Base-by-base conservation (phyloP, 257 asterid genomes). In the Phtheirospermum japonicum region DNA sequence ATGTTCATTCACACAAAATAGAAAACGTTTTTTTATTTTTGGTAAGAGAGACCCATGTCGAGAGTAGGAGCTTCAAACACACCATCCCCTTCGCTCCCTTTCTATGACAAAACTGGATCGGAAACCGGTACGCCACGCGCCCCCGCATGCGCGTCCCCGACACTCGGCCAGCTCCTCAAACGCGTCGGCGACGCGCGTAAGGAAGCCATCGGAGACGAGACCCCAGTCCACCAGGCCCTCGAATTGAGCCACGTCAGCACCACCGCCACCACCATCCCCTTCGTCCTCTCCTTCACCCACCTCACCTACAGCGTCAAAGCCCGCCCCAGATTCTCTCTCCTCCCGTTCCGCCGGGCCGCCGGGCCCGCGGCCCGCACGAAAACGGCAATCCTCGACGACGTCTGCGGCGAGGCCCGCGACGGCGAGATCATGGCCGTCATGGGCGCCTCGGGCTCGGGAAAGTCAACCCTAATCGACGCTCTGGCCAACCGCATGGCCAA, bases 131-230 rank as follows among this genome's bases (percentile, higher is more conserved):
- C n/a, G n/a, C n/a, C n/a, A n/a, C n/a, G n/a, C n/a, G n/a, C n/a
- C n/a, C n/a, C n/a, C n/a, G n/a, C n/a, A n/a, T n/a, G n/a, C n/a
- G n/a, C n/a, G n/a, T n/a, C n/a, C n/a, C 75, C 72, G 12, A 79
- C 85, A 5, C 75, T 82, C 2, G 81, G 76, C 49, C 79, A 76
- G 56, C 76, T 82, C 9, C 68, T 79, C 5, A 64, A 73, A 40
- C 49, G 69, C n/a, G 82, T 74, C 10, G 79, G 81, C 9, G 87
- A 82, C 58, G 71, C 59, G 57, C 53, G 72, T 12, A 84, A 78
- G 64, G 94, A 86, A 18, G 83, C n/a, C n/a, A n/a, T n/a, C n/a
- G n/a, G n/a, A n/a, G 92, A 86, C 12, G 88, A 89, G 17, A 76
- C 97, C 0, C 94, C 97, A 34, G 80, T 46, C 2, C 95, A 89